A percentile compares a stretch with the other conserved stretches of the same genome.
These are phyloP conservation scores for Cyanodermella asteris DNA, from an alignment of 2,329 filamentous ascomycete species.

Conservation along the genomic window DNA sequence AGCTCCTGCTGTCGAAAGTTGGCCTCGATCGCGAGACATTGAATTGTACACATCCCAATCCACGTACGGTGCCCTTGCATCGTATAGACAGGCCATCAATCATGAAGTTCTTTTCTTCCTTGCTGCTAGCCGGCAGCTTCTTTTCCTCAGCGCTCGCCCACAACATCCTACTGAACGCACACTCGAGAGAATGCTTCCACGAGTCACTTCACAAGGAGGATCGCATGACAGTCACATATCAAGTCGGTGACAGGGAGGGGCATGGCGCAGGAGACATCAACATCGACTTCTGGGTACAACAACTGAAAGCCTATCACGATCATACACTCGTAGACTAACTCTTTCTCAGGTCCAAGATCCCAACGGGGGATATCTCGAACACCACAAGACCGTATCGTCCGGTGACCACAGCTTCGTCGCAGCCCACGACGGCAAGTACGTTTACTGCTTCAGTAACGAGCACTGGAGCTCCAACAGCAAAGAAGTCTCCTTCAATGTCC, in stretches of 20 bases:
- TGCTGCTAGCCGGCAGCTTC: too few species aligned
- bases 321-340: too few species aligned
- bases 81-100: too few species aligned
- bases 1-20: too few species aligned
- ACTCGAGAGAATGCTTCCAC: slow-evolving; percentile 95
- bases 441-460: slow-evolving; percentile 99
- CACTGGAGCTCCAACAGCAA: slow-evolving; percentile 91
- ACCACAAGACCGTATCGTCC: slow-evolving; percentile 61
- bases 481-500: slow-evolving; percentile 97
- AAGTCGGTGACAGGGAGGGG: slow-evolving; percentile 92
- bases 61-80: too few species aligned
- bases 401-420: slow-evolving; percentile 89
- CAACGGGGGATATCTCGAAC: slow-evolving; percentile 48
- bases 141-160: slow-evolving; percentile 53
- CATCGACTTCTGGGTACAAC: slow-evolving; percentile 95
- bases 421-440: slow-evolving; percentile 63
- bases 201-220: slow-evolving; percentile 82
- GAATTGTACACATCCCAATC: too few species aligned
- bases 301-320: slow-evolving; percentile 3
- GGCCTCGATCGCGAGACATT: too few species aligned
- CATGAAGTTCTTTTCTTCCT: too few species aligned
- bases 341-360: slow-evolving; percentile 53
- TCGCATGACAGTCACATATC: slow-evolving; percentile 96
- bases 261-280: slow-evolving; percentile 85
- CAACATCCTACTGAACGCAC: slow-evolving; percentile 86